Evolutionary conservation across 306 rosid genomes (phyloP).

Genomic region (Cicer chorassanicum): DNA sequence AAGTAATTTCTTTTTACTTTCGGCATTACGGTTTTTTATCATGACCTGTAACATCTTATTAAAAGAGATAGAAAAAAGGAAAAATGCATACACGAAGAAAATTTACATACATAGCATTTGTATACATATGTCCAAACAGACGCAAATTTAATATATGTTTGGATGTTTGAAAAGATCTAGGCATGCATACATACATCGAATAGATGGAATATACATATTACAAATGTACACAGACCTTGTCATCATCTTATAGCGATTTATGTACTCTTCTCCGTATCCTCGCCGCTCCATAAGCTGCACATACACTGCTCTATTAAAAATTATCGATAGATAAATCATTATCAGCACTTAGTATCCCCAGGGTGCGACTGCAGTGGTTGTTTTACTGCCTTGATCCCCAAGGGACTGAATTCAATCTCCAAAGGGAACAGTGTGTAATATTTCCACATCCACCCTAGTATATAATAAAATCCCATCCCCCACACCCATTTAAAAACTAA

Average conservation of each 20-base stretch:
- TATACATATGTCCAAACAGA: not conserved
- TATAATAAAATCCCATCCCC: too few species aligned
- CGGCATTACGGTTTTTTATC: not conserved
- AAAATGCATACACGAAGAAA: not conserved
- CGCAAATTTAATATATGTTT: not conserved
- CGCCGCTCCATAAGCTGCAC: conserved; percentile 91
- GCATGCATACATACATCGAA: not conserved
- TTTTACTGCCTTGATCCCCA: too few species aligned
- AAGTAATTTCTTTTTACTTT: conserved; percentile 20
- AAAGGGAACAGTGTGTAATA: too few species aligned
- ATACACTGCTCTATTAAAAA: conserved; percentile 40
- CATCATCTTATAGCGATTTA: conserved; percentile 92
- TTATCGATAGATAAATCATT: conserved; percentile 37
- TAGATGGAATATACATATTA: not conserved
- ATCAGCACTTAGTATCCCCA: not conserved
- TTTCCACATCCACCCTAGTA: too few species aligned
- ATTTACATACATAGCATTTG: not conserved
- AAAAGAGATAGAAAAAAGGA: conserved; percentile 21
- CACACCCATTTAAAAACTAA: too few species aligned
- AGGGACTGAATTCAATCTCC: too few species aligned
- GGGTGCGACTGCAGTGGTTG: too few species aligned
- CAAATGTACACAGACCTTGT: conserved; percentile 60
- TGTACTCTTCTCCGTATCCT: conserved; percentile 89
- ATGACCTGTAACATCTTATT: not conserved
- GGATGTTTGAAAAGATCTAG: not conserved